Evolutionary conservation across 768 basidiomycete species (phyloP).

Genomic region (Lentinula lateritia): DNA sequence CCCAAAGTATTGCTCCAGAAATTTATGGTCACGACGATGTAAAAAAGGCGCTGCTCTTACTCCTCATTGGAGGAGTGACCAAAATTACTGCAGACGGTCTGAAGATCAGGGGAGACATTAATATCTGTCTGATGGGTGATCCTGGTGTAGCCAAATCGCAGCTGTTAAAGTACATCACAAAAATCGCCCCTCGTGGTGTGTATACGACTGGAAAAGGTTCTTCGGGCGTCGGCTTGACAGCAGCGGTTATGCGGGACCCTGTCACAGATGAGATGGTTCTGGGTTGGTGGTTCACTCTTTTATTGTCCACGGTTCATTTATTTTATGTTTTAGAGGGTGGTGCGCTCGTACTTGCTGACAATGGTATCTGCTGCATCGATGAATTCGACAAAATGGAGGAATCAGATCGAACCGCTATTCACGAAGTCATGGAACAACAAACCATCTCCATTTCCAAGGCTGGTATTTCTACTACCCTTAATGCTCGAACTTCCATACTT

Average conservation of each 20-base stretch:
- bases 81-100: slow-evolving; percentile 96
- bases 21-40: slow-evolving; percentile 98
- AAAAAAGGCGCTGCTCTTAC: slow-evolving; percentile 89
- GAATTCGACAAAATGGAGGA: slow-evolving; percentile 99
- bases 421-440: slow-evolving; percentile 99
- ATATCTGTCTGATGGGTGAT: slow-evolving; percentile 98
- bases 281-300: slow-evolving; percentile 46
- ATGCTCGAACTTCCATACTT: slow-evolving; percentile 94
- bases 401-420: slow-evolving; percentile 93
- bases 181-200: slow-evolving; percentile 94
- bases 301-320: not conserved
- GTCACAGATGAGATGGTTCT: slow-evolving; percentile 99
- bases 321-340: slow-evolving; percentile 74
- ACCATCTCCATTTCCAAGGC: slow-evolving; percentile 99
- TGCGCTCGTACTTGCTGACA: slow-evolving; percentile 97
- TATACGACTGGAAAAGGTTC: slow-evolving; percentile 99
- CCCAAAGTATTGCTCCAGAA: slow-evolving; percentile 94
- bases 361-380: slow-evolving; percentile 99
- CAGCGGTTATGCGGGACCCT: slow-evolving; percentile 98
- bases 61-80: slow-evolving; percentile 94
- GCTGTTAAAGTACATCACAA: slow-evolving; percentile 95
- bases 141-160: slow-evolving; percentile 99
- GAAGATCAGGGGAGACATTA: slow-evolving; percentile 98
- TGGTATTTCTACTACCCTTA: slow-evolving; percentile 96
- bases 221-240: slow-evolving; percentile 97